phyloP scores from a whole-genome alignment of 1,139 yeast genomes.

The Scheffersomyces titani region DNA sequence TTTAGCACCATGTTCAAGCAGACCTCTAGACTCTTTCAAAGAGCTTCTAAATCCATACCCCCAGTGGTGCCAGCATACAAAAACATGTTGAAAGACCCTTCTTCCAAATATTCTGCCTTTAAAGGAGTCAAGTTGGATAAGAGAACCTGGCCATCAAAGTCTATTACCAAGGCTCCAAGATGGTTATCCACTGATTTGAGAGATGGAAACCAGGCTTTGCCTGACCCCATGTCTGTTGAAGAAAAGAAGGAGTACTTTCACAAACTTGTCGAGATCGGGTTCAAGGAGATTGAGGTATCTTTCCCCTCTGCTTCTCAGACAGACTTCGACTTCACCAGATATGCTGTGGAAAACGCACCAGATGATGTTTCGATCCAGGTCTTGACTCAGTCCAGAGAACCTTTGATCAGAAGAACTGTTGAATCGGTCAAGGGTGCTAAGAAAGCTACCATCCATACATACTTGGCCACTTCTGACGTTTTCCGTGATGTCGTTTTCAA shows the following conservation, averaged over 20 bases:
- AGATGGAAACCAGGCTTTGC: constrained; percentile 52
- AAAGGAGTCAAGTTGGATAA: constrained; percentile 39
- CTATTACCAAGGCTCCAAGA: constrained; percentile 44
- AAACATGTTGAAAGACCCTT: constrained; percentile 44
- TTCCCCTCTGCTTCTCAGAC: constrained; percentile 53
- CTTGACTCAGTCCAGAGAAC: constrained; percentile 49
- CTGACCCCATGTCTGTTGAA: constrained; percentile 50
- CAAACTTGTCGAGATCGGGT: constrained; percentile 46
- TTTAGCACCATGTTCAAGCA: constrained; percentile 24
- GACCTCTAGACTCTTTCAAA: constrained; percentile 24
- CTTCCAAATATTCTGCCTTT: constrained; percentile 40
- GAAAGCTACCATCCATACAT: constrained; percentile 48
- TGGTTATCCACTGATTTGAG: constrained; percentile 53
- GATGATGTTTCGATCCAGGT: constrained; percentile 50
- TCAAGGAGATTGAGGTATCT: constrained; percentile 51
- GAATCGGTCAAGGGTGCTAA: constrained; percentile 51
- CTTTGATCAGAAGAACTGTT: constrained; percentile 44
- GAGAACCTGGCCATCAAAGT: constrained; percentile 46
- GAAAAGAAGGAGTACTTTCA: constrained; percentile 49
- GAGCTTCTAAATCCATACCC: constrained; percentile 20
- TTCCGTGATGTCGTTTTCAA: constrained; percentile 50
- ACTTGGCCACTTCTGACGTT: constrained; percentile 49
- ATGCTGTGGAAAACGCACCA: constrained; percentile 49
- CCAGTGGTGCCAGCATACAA: constrained; percentile 13
- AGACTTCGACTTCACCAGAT: constrained; percentile 51